Percentiles rank a stretch among this genome's conserved stretches.
Conservation (phyloP, 2,329 filamentous ascomycete species). For the Alternaria dauci region DNA sequence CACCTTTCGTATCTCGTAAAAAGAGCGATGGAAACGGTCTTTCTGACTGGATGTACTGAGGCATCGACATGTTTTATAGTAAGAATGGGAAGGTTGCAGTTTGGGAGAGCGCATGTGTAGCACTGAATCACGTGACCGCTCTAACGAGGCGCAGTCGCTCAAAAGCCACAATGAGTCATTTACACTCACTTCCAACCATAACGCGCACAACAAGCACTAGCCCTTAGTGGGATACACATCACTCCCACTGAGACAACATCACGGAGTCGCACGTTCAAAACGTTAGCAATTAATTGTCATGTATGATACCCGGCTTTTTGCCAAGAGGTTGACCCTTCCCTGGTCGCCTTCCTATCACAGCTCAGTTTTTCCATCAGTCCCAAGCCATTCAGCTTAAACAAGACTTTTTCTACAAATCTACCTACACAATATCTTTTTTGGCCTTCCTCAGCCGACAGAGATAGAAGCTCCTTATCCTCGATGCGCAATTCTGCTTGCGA, state of each 20-base stretch:
- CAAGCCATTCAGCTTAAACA: conserved; percentile 19
- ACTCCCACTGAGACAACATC: neutral
- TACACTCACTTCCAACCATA: neutral
- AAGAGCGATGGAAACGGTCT: neutral
- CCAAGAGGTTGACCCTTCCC: neutral
- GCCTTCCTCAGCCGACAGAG: neutral
- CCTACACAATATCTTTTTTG: conserved; percentile 9
- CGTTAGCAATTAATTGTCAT: neutral
- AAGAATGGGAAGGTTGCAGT: neutral
- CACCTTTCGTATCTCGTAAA: neutral
- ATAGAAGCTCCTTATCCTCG: neutral
- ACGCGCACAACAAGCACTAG: neutral
- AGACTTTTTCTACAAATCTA: conserved; percentile 19
- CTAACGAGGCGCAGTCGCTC: neutral
- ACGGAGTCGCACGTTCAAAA: neutral
- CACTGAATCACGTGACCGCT: neutral
- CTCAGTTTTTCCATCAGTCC: conserved; percentile 19
- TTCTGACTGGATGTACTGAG: neutral
- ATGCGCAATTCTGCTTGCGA: neutral
- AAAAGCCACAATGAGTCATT: conserved; percentile 5
- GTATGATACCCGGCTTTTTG: neutral
- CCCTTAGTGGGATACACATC: neutral
- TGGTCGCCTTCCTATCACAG: neutral
- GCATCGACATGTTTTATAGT: neutral
- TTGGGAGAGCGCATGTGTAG: neutral